phyloP scores from a whole-genome alignment of 495 filamentous ascomycete species.

The Aspergillus conjunctus region DNA sequence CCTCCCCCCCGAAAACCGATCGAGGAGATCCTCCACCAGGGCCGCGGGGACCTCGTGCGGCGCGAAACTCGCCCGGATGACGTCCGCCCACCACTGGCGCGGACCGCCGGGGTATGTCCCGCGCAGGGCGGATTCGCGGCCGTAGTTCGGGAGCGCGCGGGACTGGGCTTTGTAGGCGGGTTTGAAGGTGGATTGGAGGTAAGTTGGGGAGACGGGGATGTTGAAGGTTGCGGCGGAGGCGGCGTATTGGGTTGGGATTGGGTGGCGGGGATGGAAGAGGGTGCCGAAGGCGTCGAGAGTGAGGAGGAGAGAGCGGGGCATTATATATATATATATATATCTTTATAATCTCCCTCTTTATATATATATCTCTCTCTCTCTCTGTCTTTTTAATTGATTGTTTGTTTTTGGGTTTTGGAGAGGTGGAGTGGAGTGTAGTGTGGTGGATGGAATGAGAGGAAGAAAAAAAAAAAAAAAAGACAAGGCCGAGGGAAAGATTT shows the following conservation, averaged over 20 bases:
- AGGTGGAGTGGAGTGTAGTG: too few species aligned
- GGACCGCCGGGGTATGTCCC: constrained; percentile 55
- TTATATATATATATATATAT: constrained; percentile 1
- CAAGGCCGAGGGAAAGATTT: too few species aligned
- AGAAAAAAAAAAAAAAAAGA: too few species aligned
- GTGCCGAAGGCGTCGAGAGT: constrained; percentile 81
- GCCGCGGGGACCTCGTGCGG: constrained; percentile 34
- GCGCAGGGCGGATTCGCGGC: constrained; percentile 47
- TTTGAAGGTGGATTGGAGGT: constrained; percentile 41
- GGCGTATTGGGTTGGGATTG: constrained; percentile 66
- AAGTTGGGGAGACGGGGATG: constrained; percentile 42
- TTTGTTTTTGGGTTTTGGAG: too few species aligned
- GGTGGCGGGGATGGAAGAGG: constrained; percentile 62
- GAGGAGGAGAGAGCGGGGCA: constrained; percentile 50
- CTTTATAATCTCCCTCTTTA: too few species aligned
- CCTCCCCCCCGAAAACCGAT: constrained; percentile 60
- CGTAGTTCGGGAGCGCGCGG: constrained; percentile 66
- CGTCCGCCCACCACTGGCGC: constrained; percentile 71
- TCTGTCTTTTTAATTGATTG: too few species aligned
- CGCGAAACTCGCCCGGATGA: constrained; percentile 42
- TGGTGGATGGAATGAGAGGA: too few species aligned
- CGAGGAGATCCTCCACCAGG: constrained; percentile 56
- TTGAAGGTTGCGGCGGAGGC: constrained; percentile 59
- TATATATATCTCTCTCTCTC: too few species aligned
- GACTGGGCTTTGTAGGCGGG: constrained; percentile 54